Conservation (phyloP, 306 rosid species). For the Vigna nakashimae region DNA sequence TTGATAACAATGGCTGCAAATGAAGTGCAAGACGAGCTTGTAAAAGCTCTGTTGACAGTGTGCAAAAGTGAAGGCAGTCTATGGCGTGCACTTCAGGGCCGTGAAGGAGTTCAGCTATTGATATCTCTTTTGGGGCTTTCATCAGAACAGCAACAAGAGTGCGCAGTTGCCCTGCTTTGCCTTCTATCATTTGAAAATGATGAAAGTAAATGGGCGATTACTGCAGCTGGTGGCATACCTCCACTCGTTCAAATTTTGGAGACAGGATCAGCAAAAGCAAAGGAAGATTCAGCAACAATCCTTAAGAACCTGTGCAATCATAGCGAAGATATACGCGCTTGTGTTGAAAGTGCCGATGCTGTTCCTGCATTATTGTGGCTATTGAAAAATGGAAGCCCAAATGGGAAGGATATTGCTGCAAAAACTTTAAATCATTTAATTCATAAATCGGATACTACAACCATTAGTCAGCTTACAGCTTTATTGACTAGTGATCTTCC, state of each 20-base stretch:
- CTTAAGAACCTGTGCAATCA: slow-evolving; percentile 97
- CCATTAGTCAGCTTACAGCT: slow-evolving; percentile 96
- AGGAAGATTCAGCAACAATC: slow-evolving; percentile 97
- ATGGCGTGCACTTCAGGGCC: slow-evolving; percentile 94
- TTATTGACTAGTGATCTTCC: slow-evolving; percentile 93
- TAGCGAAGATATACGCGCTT: slow-evolving; percentile 98
- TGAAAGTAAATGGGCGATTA: slow-evolving; percentile 98
- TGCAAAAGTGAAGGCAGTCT: slow-evolving; percentile 87
- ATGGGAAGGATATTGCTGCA: slow-evolving; percentile 98
- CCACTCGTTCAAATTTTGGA: slow-evolving; percentile 98
- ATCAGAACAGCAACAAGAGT: slow-evolving; percentile 99
- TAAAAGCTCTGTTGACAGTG: slow-evolving; percentile 78
- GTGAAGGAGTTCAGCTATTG: slow-evolving; percentile 94
- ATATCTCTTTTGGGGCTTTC: slow-evolving; percentile 97
- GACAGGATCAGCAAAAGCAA: slow-evolving; percentile 94
- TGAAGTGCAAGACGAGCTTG: slow-evolving; percentile 94
- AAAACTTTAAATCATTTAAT: slow-evolving; percentile 92
- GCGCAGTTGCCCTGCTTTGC: slow-evolving; percentile 95
- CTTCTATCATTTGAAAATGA: slow-evolving; percentile 90
- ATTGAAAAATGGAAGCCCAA: slow-evolving; percentile 93
- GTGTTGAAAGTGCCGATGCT: slow-evolving; percentile 99
- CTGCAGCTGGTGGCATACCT: slow-evolving; percentile 99
- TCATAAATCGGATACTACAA: slow-evolving; percentile 95
- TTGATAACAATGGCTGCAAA: slow-evolving; percentile 92
- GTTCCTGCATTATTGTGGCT: slow-evolving; percentile 98